Conservation (phyloP, 1,139 yeast genomes). For the Candida sanyaensis region DNA sequence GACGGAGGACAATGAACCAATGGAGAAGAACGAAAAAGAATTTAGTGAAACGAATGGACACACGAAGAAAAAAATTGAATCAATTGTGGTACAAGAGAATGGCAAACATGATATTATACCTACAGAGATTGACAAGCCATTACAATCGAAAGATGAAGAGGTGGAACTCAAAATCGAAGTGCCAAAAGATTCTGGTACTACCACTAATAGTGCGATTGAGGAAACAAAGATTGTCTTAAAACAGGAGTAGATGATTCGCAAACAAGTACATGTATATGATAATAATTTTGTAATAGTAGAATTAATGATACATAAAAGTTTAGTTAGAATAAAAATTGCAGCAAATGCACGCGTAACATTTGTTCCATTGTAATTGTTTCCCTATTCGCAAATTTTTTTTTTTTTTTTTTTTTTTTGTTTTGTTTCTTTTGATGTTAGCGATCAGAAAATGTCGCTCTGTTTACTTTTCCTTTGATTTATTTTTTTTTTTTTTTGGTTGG, state of each 20-base stretch:
- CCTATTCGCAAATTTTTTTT: too few species aligned
- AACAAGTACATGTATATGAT: neutral
- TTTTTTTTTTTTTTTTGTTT: neutral
- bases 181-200: too few species aligned
- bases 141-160: too few species aligned
- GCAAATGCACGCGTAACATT: neutral
- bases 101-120: neutral
- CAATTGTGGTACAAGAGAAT: neutral
- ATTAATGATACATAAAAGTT: neutral
- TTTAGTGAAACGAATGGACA: neutral
- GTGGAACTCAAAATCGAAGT: too few species aligned
- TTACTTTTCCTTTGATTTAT: neutral
- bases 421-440: neutral
- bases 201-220: neutral
- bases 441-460: neutral
- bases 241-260: neutral
- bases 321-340: neutral
- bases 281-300: neutral
- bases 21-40: neutral
- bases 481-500: neutral
- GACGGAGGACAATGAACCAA: neutral
- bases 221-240: neutral
- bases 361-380: too few species aligned
- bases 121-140: neutral
- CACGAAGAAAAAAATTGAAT: neutral